Conservation (phyloP, 352 stramenopile species). For the Lagenidium giganteum region DNA sequence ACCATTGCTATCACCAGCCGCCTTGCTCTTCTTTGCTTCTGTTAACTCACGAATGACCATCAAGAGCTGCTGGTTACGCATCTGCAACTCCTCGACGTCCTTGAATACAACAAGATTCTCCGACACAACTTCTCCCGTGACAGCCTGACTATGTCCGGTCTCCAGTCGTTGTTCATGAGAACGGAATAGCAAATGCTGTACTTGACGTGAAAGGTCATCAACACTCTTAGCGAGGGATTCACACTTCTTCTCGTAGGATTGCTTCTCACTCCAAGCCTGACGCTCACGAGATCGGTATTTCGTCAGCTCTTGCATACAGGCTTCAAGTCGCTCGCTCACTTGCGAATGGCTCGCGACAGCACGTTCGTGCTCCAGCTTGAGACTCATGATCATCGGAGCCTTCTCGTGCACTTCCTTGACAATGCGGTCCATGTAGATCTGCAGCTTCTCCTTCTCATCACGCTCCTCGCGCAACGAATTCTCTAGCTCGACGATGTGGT, state of each 20-base stretch:
- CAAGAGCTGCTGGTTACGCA: slow-evolving; percentile 90
- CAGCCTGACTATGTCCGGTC: slow-evolving; percentile 14
- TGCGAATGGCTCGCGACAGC: slow-evolving; percentile 80
- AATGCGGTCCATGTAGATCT: slow-evolving; percentile 90
- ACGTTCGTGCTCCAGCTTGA: slow-evolving; percentile 88
- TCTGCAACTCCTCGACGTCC: slow-evolving; percentile 86
- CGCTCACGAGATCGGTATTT: slow-evolving; percentile 71
- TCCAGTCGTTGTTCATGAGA: too few relatives aligned
- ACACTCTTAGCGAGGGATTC: slow-evolving; percentile 75
- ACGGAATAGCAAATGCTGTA: slow-evolving; percentile 85
- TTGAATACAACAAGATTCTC: slow-evolving; percentile 86
- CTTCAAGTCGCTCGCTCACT: slow-evolving; percentile 63
- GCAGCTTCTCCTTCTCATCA: slow-evolving; percentile 81
- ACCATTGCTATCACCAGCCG: slow-evolving; percentile 8
- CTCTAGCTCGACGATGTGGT: slow-evolving; percentile 85
- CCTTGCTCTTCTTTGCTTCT: slow-evolving; percentile 27
- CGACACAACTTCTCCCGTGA: slow-evolving; percentile 28
- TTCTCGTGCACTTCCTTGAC: slow-evolving; percentile 91
- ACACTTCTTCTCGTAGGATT: slow-evolving; percentile 60
- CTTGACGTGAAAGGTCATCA: slow-evolving; percentile 89
- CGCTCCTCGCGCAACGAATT: slow-evolving; percentile 75
- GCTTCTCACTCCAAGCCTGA: slow-evolving; percentile 55
- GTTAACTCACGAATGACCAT: slow-evolving; percentile 72
- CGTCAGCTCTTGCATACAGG: slow-evolving; percentile 57
- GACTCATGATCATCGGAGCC: slow-evolving; percentile 84